phyloP scores from a whole-genome alignment of 768 basidiomycete species.

The Amanita brunnescens region DNA sequence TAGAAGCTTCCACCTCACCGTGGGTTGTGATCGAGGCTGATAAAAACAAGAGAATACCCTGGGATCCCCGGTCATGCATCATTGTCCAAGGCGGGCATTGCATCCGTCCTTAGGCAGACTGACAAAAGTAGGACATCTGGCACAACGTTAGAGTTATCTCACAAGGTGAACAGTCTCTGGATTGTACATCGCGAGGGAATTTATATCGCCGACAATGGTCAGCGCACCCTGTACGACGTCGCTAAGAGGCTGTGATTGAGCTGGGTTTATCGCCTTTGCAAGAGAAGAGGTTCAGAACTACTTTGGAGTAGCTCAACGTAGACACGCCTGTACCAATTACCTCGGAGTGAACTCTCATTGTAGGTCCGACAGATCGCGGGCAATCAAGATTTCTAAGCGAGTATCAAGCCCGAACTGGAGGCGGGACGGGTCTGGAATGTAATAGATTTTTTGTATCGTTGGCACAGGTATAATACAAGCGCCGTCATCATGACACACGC shows the following conservation, averaged over 20 bases:
- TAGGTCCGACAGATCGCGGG: slow-evolving; percentile 24
- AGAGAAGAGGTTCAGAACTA: slow-evolving; percentile 36
- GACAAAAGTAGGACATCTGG: slow-evolving; percentile 54
- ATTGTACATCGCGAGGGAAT: slow-evolving; percentile 43
- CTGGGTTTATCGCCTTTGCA: slow-evolving; percentile 34
- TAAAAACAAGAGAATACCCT: slow-evolving; percentile 35
- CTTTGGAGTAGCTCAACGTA: slow-evolving; percentile 16
- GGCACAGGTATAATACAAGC: not conserved
- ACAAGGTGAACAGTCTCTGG: slow-evolving; percentile 28
- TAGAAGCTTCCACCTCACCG: too few species aligned
- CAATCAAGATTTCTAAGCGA: slow-evolving; percentile 18
- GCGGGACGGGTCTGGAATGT: too few species aligned
- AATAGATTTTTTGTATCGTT: not conserved
- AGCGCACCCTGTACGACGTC: slow-evolving; percentile 36
- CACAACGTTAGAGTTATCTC: slow-evolving; percentile 41
- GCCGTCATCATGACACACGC: slow-evolving; percentile 26
- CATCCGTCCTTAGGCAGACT: too few species aligned
- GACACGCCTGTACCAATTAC: slow-evolving; percentile 10
- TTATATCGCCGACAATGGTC: slow-evolving; percentile 46
- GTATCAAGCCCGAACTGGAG: slow-evolving; percentile 26
- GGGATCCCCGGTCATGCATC: too few species aligned
- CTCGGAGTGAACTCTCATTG: slow-evolving; percentile 34
- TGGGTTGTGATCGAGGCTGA: slow-evolving; percentile 41
- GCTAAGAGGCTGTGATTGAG: slow-evolving; percentile 26
- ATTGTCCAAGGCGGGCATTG: slow-evolving; percentile 44